Evolutionary conservation across 2,329 filamentous ascomycete genomes (phyloP).

Genomic region (Thielaviopsis punctulata): DNA sequence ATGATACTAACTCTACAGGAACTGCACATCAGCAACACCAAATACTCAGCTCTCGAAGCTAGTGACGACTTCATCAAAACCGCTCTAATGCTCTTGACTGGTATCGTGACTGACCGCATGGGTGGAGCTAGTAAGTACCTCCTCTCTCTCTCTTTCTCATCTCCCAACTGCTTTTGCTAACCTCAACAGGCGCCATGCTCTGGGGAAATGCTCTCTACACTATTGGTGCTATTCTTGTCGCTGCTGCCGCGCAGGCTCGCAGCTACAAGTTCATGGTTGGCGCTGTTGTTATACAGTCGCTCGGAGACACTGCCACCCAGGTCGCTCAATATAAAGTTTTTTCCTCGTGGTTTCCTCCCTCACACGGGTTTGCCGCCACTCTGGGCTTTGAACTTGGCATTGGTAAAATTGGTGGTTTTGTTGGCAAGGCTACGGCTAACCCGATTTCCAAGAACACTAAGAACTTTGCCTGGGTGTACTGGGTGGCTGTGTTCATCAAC

Average conservation of each 20-base stretch:
- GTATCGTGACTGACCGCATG: conserved; percentile 38
- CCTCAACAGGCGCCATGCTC: conserved; percentile 29
- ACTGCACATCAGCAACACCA: conserved; percentile 40
- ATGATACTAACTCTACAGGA: conserved; percentile 17
- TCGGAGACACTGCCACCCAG: conserved; percentile 48
- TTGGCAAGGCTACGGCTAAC: conserved; percentile 42
- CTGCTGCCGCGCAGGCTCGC: conserved; percentile 36
- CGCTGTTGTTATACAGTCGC: conserved; percentile 34
- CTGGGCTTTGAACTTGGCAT: conserved; percentile 42
- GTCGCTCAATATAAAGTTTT: conserved; percentile 49
- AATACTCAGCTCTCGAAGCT: conserved; percentile 40
- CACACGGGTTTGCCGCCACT: conserved; percentile 43
- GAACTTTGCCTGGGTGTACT: conserved; percentile 45
- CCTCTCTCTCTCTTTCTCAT: background rate
- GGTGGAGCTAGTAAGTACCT: conserved; percentile 32
- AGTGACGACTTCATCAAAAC: conserved; percentile 47
- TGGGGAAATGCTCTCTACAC: conserved; percentile 45
- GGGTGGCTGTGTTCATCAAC: conserved; percentile 46
- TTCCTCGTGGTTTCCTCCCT: conserved; percentile 46
- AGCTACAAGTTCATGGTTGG: conserved; percentile 44
- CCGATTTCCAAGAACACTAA: conserved; percentile 38
- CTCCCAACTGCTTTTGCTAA: background rate
- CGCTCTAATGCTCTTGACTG: conserved; percentile 34
- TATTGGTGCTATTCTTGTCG: conserved; percentile 39
- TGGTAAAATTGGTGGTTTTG: conserved; percentile 43